Evolutionary conservation across 306 rosid genomes (phyloP), one percentile per base, ranked within the genome.

Genomic region (Lathyrus tuberosus): DNA sequence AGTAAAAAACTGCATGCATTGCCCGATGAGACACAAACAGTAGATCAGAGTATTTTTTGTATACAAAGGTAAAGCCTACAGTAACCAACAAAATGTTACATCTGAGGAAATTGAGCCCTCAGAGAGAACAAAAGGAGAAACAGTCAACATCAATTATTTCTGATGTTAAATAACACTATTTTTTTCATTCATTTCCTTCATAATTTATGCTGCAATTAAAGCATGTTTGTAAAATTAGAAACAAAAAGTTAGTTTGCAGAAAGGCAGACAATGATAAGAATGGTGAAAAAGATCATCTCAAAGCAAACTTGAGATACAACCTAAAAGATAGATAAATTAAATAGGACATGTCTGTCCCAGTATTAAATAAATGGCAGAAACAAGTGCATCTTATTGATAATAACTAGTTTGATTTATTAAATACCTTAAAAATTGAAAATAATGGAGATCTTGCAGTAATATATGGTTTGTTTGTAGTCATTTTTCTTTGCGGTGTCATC

Each of bases 371-470:
- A 72, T 37, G 20, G 60, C 14, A 64, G 63, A 78, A 79, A 48
- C 20, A 11, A 14, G 42, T 42, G 4, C 66, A 69, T 60, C 18
- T 4, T 10, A 51, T 56, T 12, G 60, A 13, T 10, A 42, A 56
- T 66, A 63, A 66, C 71, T 38, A 41, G 8, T 69, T 22, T 42
- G 18, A 62, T 13, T 48, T 37, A 26, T 16, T 41, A 62, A 67
- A 62, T 83, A 95, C 99, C 97, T 95, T 91, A 72, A 82, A 80
- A 71, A 89, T 76, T n/a, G 92, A 80, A 33, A 71, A 10, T 73
- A 85, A 76, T 18, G 88, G 77, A 63, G 81, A 72, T 53, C 77
- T 73, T 57, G 83, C 77, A 14, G 33, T 22, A 37, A 57, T 9
- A 75, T 91, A 64, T 30, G 88, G 86, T 87, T 79, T 91, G 80